These are phyloP conservation scores for Posidonia australis DNA, from an alignment of 106 monocot genomes.

Conservation along the genomic window DNA sequence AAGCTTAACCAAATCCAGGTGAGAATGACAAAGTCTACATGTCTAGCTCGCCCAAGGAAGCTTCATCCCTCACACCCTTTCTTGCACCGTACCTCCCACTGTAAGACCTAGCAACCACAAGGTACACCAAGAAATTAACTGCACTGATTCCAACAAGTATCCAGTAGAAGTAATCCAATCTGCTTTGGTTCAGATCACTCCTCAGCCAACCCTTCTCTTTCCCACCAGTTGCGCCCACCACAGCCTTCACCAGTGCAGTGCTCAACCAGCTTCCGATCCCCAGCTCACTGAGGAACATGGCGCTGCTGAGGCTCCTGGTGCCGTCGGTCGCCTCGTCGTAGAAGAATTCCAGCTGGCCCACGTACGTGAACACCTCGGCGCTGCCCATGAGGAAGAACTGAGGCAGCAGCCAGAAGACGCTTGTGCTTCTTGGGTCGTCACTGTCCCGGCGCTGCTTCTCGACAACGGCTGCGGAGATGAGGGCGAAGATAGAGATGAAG, in stretches of 20 bases:
- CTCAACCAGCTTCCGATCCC: slow-evolving; percentile 53
- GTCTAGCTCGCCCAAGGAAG: too few relatives aligned
- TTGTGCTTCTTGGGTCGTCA: slow-evolving; percentile 15
- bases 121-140: slow-evolving; percentile 19
- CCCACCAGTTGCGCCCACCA: slow-evolving; percentile 31
- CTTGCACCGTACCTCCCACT: too few relatives aligned
- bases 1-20: too few relatives aligned
- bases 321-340: slow-evolving; percentile 56
- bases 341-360: slow-evolving; percentile 85
- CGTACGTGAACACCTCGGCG: slow-evolving; percentile 87
- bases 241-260: slow-evolving; percentile 37
- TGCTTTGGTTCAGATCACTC: slow-evolving; percentile 23
- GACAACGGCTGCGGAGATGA: slow-evolving; percentile 57
- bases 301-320: slow-evolving; percentile 74
- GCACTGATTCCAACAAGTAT: slow-evolving; percentile 21
- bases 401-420: slow-evolving; percentile 67
- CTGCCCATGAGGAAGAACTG: slow-evolving; percentile 60
- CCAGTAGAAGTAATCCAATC: slow-evolving; percentile 37
- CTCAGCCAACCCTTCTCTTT: slow-evolving; percentile 29
- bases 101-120: slow-evolving; percentile 15
- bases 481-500: slow-evolving; percentile 35
- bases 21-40: too few relatives aligned
- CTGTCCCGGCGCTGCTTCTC: slow-evolving; percentile 14
- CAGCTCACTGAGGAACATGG: slow-evolving; percentile 31
- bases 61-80: too few relatives aligned